Base-by-base conservation (phyloP, 805 yeast species). In the Saccharomycopsis fodiens region DNA sequence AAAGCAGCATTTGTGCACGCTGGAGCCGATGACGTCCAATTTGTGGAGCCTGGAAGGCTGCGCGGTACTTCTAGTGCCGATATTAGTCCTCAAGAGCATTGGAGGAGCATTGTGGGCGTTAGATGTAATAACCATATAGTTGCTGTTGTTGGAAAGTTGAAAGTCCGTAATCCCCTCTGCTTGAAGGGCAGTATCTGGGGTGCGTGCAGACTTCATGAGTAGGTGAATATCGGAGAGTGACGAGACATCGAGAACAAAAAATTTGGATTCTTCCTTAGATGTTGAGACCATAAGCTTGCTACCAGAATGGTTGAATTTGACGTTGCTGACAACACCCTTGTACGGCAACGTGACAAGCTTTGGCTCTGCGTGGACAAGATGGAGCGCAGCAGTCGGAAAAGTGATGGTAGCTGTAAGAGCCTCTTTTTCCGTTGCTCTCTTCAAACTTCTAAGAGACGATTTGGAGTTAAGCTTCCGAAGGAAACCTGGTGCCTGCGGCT, bases 131-230 rank as follows among this genome's bases (percentile, higher is more conserved):
- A 72, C 70, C 76, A 79, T 73, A 36, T 71, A 62, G 20, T 67
- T 59, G 45, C 75, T 61, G 52, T 78, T 76, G 35, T 77, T 78
- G 60, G 83, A 81, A 58, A 88, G 82, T 47, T 75, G 74, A 4
- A 85, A 64, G 51, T 80, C 85, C 0, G 97, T 89, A 35, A 89
- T 85, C 2, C 97, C 97, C 58, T 89, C 96, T 44, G 85, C 76
- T 48, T 83, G 91, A 52, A 82, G 59, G 0, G 80, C 73, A 0
- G 80, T 73, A 45, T 79, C 85, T 4, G 79, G 61, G 2, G 77
- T 68, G 38, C 89, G 64, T 27, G 77, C 69, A 1, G 86, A 79
- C 52, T 82, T 79, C 81, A 82, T 75, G 1, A 82, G 72, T 27
- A 83, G 60, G 17, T 80, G 72, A 1, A 89, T 85, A 42, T 77